Conservation (phyloP, 176 grass and related monocot species). For the Elaeis guineensis region DNA sequence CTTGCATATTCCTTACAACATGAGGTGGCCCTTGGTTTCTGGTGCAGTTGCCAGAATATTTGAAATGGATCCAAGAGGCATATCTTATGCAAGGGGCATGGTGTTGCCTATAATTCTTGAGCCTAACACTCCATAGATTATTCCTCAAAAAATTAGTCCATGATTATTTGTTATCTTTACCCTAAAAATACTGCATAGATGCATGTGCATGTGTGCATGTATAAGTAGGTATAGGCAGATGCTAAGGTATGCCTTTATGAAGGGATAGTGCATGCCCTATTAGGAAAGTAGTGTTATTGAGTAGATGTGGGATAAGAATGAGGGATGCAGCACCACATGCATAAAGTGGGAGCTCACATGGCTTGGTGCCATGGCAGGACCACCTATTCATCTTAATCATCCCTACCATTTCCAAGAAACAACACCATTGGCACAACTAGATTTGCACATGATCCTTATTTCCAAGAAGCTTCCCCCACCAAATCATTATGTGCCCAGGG, state of each 20-base stretch:
- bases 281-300: not conserved
- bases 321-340: constrained; percentile 3
- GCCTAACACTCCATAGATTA: too few relatives aligned
- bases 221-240: too few relatives aligned
- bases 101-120: too few relatives aligned
- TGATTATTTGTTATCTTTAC: too few relatives aligned
- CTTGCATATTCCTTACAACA: not conserved
- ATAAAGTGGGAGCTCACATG: constrained; percentile 7
- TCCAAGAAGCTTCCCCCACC: constrained; percentile 35
- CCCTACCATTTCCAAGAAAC: constrained; percentile 29
- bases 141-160: too few relatives aligned
- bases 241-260: too few relatives aligned
- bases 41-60: too few relatives aligned
- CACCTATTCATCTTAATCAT: constrained; percentile 19
- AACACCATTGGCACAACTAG: constrained; percentile 35
- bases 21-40: not conserved
- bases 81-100: too few relatives aligned
- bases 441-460: constrained; percentile 26
- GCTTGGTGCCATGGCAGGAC: constrained; percentile 2
- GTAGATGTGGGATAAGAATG: not conserved
- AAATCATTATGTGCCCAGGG: constrained; percentile 14
- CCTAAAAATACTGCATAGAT: not conserved
- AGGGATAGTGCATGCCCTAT: too few relatives aligned
- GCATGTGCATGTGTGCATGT: not conserved
- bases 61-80: too few relatives aligned